Evolutionary conservation across 352 stramenopile species (phyloP), one percentile per base, ranked within the genome.

Genomic region (Discostella stelligera): DNA sequence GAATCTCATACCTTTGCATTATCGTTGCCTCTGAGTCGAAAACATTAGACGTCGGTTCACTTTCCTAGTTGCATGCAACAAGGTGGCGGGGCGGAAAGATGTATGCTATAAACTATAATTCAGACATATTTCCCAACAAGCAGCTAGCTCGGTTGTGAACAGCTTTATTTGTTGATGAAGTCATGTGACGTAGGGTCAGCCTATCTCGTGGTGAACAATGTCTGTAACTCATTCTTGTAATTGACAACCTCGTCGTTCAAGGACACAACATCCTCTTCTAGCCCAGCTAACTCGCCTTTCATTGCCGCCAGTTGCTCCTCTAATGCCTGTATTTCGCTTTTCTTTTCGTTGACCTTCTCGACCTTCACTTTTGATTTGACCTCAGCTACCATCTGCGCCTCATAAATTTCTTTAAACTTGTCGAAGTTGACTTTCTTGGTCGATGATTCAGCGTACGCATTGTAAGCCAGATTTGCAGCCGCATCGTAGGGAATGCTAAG

Each of bases 401-500:
- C 67, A 37, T 80, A 80, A 2, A 74, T 32, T 41, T 13, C 37
- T 66, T 58, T 21, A 46, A 80, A 80, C 20, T 65, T 8, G 0
- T 58, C 30, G 59, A 74, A 80, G 27, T 69, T 39, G n/a, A 74
- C 49, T 18, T 58, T 70, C 0, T 66, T 70, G 16, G 27, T 61
- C 10, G 54, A 49, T 25, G 39, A 68, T 52, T 56, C 20, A 27
- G 37, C 11, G 32, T 58, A 64, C 23, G 63, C 46, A n/a, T 79
- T 62, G 59, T 81, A 87, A 0, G 77, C 77, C 48, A 88, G 56
- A 20, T 58, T 63, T 11, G 78, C 77, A 52, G 82, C 67, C 14
- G 82, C 82, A 59, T 86, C 71, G 53, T 88, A 88, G 14, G 78
- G 81, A 39, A 88, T 78, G 46, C 65, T 84, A 37, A 88, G 59